phyloP scores from a whole-genome alignment of 2,329 filamentous ascomycete species.

The Beauveria rudraprayagi region DNA sequence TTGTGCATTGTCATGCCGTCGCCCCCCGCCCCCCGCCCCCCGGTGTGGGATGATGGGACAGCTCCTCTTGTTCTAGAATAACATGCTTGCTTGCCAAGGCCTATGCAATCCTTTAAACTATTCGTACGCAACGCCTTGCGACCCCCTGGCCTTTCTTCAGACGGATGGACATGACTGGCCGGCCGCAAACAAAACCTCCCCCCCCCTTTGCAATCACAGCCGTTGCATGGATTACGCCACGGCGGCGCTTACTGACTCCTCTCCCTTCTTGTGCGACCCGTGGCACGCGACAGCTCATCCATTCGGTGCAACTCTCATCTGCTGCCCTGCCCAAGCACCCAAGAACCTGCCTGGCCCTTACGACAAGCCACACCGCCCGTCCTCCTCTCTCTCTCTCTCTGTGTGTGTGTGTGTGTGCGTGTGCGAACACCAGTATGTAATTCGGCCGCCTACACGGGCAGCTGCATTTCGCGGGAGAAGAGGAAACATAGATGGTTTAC shows the following conservation, averaged over 20 bases:
- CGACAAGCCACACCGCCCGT: too few relatives aligned
- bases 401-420: too few relatives aligned
- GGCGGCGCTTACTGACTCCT: too few relatives aligned
- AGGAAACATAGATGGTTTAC: not conserved
- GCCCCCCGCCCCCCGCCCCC: not conserved
- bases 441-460: not conserved
- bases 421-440: not conserved
- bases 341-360: not conserved
- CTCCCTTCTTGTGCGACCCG: not conserved
- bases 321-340: not conserved
- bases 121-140: too few relatives aligned
- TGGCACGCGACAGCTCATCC: not conserved
- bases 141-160: not conserved
- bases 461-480: not conserved
- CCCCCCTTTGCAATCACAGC: too few relatives aligned
- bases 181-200: not conserved
- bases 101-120: too few relatives aligned
- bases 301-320: not conserved
- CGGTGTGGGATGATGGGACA: too few relatives aligned
- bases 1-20: not conserved
- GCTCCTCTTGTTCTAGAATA: not conserved
- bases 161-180: not conserved
- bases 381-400: too few relatives aligned
- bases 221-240: too few relatives aligned
- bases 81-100: too few relatives aligned